Evolutionary conservation across 2,329 filamentous ascomycete genomes (phyloP).

Genomic region (Colletotrichum musae): DNA sequence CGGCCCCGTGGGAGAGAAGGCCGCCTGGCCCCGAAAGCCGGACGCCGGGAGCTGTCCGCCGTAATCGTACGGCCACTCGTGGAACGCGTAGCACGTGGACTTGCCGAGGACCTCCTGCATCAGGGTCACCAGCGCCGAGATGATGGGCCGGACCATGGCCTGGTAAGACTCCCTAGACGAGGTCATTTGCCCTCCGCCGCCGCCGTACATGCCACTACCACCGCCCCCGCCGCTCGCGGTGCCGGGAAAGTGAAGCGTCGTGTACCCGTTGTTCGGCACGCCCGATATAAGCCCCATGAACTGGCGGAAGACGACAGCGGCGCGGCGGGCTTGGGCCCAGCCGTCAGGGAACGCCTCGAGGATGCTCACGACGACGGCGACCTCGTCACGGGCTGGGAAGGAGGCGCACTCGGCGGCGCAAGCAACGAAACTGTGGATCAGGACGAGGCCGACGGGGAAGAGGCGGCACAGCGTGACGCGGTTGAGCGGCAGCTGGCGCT

Average conservation of each 20-base stretch:
- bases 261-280: slow-evolving; percentile 41
- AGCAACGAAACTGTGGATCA: slow-evolving; percentile 56
- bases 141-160: slow-evolving; percentile 42
- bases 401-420: slow-evolving; percentile 44
- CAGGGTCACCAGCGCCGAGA: slow-evolving; percentile 45
- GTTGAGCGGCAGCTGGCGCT: slow-evolving; percentile 60
- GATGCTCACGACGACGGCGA: slow-evolving; percentile 51
- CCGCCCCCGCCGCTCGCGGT: slow-evolving; percentile 12
- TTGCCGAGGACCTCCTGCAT: slow-evolving; percentile 53
- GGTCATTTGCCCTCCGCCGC: slow-evolving; percentile 16
- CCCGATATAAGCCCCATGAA: slow-evolving; percentile 45
- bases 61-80: slow-evolving; percentile 41
- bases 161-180: slow-evolving; percentile 42
- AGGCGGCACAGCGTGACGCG: slow-evolving; percentile 57
- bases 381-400: slow-evolving; percentile 52
- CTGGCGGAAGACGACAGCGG: slow-evolving; percentile 52
- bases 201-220: slow-evolving; percentile 22
- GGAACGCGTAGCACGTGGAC: slow-evolving; percentile 48
- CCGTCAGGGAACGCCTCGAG: slow-evolving; percentile 55
- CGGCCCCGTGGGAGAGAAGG: slow-evolving; percentile 38
- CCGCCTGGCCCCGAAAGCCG: slow-evolving; percentile 25
- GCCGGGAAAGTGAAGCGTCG: slow-evolving; percentile 41
- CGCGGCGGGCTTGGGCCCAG: slow-evolving; percentile 54
- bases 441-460: slow-evolving; percentile 54
- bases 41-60: slow-evolving; percentile 20